Evolutionary conservation across 2,329 filamentous ascomycete genomes (phyloP).

Genomic region (Tolypocladium sp.): DNA sequence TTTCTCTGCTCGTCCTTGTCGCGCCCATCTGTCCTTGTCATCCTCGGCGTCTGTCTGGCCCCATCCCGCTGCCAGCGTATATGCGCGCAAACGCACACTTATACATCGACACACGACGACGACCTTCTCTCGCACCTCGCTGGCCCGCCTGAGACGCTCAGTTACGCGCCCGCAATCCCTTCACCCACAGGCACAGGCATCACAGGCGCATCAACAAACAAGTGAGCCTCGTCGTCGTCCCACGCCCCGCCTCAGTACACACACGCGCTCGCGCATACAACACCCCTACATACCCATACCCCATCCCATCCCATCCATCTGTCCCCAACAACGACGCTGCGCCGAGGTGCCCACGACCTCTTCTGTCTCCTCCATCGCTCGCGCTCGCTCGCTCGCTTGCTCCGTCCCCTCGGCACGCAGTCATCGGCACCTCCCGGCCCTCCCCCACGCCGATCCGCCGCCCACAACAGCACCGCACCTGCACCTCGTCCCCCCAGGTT

Average conservation of each 20-base stretch:
- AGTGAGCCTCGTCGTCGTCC: not conserved
- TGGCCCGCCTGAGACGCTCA: not conserved
- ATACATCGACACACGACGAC: not conserved
- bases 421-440: conserved; percentile 3
- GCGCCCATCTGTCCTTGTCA: not conserved
- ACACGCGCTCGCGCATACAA: not conserved
- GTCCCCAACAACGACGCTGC: not conserved
- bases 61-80: not conserved
- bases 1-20: not conserved
- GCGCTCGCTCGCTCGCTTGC: not conserved
- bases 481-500: not conserved
- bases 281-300: not conserved
- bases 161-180: not conserved
- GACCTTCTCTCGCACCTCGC: not conserved
- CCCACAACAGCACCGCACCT: not conserved
- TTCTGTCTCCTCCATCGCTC: not conserved
- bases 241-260: not conserved
- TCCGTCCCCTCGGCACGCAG: conserved; percentile 1
- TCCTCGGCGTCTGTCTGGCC: not conserved
- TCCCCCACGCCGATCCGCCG: conserved; percentile 1
- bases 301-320: not conserved
- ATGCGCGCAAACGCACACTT: not conserved
- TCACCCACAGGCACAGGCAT: not conserved
- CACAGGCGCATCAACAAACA: not conserved
- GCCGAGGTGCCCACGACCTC: not conserved